These are phyloP conservation scores for Ophiostoma sp. DNA, from an alignment of 2,329 filamentous ascomycete species.

Conservation along the genomic window DNA sequence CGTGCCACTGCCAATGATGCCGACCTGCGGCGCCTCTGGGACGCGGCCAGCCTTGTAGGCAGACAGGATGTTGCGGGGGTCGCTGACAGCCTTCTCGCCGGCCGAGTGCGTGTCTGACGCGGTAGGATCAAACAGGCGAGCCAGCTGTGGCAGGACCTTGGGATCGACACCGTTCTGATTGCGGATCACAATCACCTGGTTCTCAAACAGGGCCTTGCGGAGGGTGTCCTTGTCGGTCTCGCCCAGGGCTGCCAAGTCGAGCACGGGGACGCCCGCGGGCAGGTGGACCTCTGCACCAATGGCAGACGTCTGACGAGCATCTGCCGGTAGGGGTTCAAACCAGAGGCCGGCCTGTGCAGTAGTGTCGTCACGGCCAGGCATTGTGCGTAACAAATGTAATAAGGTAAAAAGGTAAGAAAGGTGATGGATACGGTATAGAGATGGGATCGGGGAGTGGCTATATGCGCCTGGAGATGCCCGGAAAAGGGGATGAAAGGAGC, in stretches of 20 bases:
- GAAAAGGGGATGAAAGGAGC: background rate
- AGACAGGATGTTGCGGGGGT: slow-evolving; percentile 25
- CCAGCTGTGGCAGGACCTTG: slow-evolving; percentile 18
- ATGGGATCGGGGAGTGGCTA: background rate
- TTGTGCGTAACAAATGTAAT: background rate
- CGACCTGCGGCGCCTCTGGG: slow-evolving; percentile 24
- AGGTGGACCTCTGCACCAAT: slow-evolving; percentile 25
- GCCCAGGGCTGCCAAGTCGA: slow-evolving; percentile 17
- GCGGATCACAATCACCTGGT: slow-evolving; percentile 25
- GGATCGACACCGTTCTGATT: slow-evolving; percentile 24
- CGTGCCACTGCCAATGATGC: slow-evolving; percentile 25
- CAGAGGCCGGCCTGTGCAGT: slow-evolving; percentile 18
- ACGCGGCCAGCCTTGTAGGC: slow-evolving; percentile 23
- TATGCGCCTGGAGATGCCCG: slow-evolving; percentile 1
- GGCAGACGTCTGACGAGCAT: slow-evolving; percentile 21
- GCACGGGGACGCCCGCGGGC: slow-evolving; percentile 9
- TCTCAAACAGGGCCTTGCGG: slow-evolving; percentile 23
- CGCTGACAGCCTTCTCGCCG: slow-evolving; percentile 24
- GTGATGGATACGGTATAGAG: too few species aligned
- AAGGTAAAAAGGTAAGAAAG: background rate
- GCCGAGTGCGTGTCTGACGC: slow-evolving; percentile 25
- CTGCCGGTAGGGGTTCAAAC: slow-evolving; percentile 22
- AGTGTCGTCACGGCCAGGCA: slow-evolving; percentile 18
- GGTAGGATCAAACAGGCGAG: slow-evolving; percentile 23
- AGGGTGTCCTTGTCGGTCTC: slow-evolving; percentile 21